These are phyloP conservation scores for Pseudocercospora crystallina DNA, from an alignment of 2,329 filamentous ascomycete species.

Conservation along the genomic window DNA sequence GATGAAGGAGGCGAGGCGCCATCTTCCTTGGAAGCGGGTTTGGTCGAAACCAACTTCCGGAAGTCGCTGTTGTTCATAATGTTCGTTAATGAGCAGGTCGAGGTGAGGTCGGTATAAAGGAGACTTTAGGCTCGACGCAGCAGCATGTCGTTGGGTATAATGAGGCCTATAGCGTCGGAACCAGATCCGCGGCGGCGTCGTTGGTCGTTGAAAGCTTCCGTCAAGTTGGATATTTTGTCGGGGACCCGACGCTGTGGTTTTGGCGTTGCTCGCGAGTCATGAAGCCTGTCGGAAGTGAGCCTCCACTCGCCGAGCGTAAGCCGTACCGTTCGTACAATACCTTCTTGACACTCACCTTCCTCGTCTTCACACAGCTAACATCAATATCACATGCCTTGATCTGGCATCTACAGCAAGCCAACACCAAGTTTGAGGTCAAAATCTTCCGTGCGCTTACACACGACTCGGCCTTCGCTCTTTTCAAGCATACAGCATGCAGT, in stretches of 20 bases:
- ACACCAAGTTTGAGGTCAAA: no score
- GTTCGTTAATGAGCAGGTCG: background rate
- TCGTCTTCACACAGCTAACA: no score
- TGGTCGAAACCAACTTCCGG: constrained; percentile 69
- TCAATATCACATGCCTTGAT: no score
- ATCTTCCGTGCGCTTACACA: no score
- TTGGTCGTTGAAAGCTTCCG: background rate
- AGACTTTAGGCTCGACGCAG: background rate
- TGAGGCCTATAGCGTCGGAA: constrained; percentile 1
- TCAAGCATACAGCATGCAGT: no score
- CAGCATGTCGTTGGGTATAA: background rate
- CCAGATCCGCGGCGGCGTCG: background rate
- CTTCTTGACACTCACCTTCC: no score
- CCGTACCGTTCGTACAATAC: no score
- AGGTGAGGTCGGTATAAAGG: constrained; percentile 1
- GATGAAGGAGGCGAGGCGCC: constrained; percentile 27
- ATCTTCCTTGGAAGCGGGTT: constrained; percentile 42
- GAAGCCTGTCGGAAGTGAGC: background rate
- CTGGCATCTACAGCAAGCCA: no score
- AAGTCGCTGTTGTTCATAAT: constrained; percentile 96
- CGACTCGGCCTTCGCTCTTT: no score
- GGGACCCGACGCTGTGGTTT: background rate
- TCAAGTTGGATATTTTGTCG: background rate
- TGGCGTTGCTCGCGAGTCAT: constrained; percentile 7
- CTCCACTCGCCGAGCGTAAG: no score